These are phyloP conservation scores for Saccharomycodes ludwigii DNA, from an alignment of 805 yeast genomes.

Conservation along the genomic window DNA sequence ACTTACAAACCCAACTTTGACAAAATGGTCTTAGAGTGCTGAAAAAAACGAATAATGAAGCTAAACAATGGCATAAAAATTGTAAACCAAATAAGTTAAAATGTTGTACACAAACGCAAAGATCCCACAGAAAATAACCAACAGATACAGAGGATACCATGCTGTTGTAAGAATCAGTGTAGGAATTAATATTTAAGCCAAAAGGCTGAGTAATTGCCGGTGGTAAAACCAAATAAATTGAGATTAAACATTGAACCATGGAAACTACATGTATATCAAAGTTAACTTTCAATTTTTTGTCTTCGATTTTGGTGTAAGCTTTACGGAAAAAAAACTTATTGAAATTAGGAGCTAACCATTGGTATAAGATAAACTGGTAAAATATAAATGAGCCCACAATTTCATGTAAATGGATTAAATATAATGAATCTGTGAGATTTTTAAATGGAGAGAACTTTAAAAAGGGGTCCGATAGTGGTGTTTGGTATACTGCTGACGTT, in stretches of 20 bases:
- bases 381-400: slow-evolving; percentile 44
- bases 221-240: slow-evolving; percentile 50
- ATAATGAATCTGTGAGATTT: slow-evolving; percentile 29
- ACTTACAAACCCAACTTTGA: slow-evolving; percentile 71
- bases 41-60: slow-evolving; percentile 64
- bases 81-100: slow-evolving; percentile 65
- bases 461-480: slow-evolving; percentile 16
- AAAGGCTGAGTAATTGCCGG: slow-evolving; percentile 46
- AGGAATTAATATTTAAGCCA: slow-evolving; percentile 41
- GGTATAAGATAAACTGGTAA: slow-evolving; percentile 41
- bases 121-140: slow-evolving; percentile 92
- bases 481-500: not conserved
- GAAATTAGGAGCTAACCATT: slow-evolving; percentile 35
- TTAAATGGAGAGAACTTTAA: slow-evolving; percentile 18
- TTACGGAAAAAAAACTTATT: slow-evolving; percentile 38
- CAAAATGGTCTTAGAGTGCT: slow-evolving; percentile 60
- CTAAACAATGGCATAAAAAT: slow-evolving; percentile 72
- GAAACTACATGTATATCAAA: slow-evolving; percentile 89
- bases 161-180: slow-evolving; percentile 64
- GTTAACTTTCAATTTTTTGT: slow-evolving; percentile 39
- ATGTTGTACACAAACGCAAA: slow-evolving; percentile 52
- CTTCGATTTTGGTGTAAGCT: slow-evolving; percentile 36
- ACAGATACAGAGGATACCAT: slow-evolving; percentile 57
- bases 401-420: slow-evolving; percentile 64
- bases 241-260: slow-evolving; percentile 65